Percentiles rank a stretch among this genome's conserved stretches.
Conservation (phyloP, 1,284 basidiomycete species). For the Moesziomyces sp. region DNA sequence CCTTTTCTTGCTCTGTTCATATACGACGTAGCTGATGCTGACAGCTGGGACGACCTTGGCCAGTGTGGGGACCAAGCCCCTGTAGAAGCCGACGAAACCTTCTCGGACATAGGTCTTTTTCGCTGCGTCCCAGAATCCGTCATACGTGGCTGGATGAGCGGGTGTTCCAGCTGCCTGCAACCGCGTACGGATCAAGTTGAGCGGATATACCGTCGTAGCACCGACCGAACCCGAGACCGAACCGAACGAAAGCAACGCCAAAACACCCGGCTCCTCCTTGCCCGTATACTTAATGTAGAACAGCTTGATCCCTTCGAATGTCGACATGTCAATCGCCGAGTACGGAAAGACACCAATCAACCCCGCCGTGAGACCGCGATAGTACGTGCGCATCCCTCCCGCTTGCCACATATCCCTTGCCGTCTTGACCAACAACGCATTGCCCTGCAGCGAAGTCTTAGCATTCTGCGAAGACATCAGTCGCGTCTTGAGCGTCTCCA, state of each 20-base stretch:
- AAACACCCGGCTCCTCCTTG: constrained; percentile 68
- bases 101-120: constrained; percentile 83
- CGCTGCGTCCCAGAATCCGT: constrained; percentile 86
- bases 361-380: constrained; percentile 82
- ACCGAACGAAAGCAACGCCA: constrained; percentile 68
- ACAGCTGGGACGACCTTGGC: constrained; percentile 74
- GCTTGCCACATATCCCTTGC: constrained; percentile 77
- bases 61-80: constrained; percentile 87
- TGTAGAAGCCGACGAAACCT: constrained; percentile 94
- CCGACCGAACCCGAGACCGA: constrained; percentile 69
- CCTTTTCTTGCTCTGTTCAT: constrained; percentile 61
- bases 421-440: constrained; percentile 74
- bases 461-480: constrained; percentile 78
- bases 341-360: constrained; percentile 70
- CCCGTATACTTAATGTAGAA: constrained; percentile 69
- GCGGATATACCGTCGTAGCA: constrained; percentile 69
- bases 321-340: constrained; percentile 69
- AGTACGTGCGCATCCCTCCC: constrained; percentile 86
- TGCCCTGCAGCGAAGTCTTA: constrained; percentile 72
- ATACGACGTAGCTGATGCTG: constrained; percentile 66
- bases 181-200: constrained; percentile 84
- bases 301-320: constrained; percentile 70
- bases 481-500: constrained; percentile 67
- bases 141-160: constrained; percentile 72
- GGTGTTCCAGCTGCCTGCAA: constrained; percentile 87